Evolutionary conservation across 768 basidiomycete genomes (phyloP).

Genomic region (Rhodosporidiobolus odoratus): DNA sequence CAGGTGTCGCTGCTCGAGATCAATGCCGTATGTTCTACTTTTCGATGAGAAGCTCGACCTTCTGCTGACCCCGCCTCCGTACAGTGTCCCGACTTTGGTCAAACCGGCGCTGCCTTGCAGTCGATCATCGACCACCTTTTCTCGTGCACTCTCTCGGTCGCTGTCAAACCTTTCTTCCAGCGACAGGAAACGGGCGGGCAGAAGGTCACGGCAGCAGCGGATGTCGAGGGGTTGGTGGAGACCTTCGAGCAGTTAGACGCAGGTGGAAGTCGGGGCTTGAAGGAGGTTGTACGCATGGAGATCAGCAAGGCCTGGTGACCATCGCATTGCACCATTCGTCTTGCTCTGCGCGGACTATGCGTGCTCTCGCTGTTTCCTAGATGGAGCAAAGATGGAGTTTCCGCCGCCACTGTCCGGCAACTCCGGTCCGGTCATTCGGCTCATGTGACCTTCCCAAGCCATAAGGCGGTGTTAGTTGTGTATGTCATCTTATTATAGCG

Average conservation of each 20-base stretch:
- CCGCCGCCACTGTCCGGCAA: too few species aligned
- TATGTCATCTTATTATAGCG: too few species aligned
- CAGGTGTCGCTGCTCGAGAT: slow-evolving; percentile 77
- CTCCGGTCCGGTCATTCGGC: too few species aligned
- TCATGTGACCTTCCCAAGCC: too few species aligned
- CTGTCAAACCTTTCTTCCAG: slow-evolving; percentile 27
- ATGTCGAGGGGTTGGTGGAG: background rate
- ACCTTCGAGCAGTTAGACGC: slow-evolving; percentile 20
- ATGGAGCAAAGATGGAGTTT: too few species aligned
- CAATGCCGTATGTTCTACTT: slow-evolving; percentile 62
- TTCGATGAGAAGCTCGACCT: background rate
- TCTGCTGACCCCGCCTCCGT: background rate
- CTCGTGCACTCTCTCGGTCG: slow-evolving; percentile 13
- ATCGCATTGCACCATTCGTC: background rate
- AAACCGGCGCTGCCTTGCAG: slow-evolving; percentile 55
- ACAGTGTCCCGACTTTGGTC: slow-evolving; percentile 73
- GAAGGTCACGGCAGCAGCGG: background rate
- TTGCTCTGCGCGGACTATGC: too few species aligned
- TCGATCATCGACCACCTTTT: slow-evolving; percentile 38
- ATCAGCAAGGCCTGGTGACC: slow-evolving; percentile 26
- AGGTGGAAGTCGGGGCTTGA: slow-evolving; percentile 9
- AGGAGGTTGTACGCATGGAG: slow-evolving; percentile 24
- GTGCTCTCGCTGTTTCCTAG: too few species aligned
- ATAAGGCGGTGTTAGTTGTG: too few species aligned
- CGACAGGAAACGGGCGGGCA: background rate